A percentile compares a stretch with the other conserved stretches of the same genome.
phyloP scores from a whole-genome alignment of 2,329 filamentous ascomycete species.

The Triangularia setosa region DNA sequence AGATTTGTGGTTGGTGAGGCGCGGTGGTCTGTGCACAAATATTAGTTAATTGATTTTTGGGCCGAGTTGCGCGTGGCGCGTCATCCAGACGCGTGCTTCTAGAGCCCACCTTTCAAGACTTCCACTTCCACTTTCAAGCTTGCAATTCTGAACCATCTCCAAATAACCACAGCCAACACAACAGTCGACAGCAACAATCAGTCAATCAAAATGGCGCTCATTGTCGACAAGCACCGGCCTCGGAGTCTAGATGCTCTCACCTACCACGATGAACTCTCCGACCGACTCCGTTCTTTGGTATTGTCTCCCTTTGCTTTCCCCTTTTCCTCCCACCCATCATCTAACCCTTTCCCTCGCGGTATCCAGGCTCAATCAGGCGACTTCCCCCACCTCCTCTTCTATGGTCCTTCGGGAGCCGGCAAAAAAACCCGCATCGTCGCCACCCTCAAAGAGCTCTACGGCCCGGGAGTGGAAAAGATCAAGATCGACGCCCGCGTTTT shows the following conservation, averaged over 20 bases:
- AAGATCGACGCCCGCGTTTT: constrained; percentile 98
- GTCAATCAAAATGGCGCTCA: constrained; percentile 56
- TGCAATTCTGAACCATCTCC: neutral
- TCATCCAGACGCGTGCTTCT: constrained; percentile 23
- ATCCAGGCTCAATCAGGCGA: constrained; percentile 90
- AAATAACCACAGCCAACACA: neutral
- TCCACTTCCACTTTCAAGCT: constrained; percentile 1
- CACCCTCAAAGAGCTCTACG: constrained; percentile 91
- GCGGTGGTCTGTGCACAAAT: constrained; percentile 19
- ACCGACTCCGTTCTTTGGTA: constrained; percentile 82
- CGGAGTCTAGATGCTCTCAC: constrained; percentile 72
- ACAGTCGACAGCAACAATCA: neutral
- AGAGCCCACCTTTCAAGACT: neutral
- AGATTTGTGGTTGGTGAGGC: neutral
- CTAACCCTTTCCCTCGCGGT: neutral
- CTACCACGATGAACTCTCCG: constrained; percentile 86
- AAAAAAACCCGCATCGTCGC: constrained; percentile 98
- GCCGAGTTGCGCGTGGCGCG: constrained; percentile 15
- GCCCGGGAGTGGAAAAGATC: constrained; percentile 97
- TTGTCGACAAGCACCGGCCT: constrained; percentile 69
- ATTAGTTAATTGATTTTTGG: constrained; percentile 23
- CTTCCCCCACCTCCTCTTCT: constrained; percentile 95
- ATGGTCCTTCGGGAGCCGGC: constrained; percentile 91
- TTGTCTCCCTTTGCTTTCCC: constrained; percentile 25
- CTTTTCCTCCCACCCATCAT: neutral